Base-by-base conservation (phyloP, 2,329 filamentous ascomycete genomes). In the Metarhizium guizhouense region DNA sequence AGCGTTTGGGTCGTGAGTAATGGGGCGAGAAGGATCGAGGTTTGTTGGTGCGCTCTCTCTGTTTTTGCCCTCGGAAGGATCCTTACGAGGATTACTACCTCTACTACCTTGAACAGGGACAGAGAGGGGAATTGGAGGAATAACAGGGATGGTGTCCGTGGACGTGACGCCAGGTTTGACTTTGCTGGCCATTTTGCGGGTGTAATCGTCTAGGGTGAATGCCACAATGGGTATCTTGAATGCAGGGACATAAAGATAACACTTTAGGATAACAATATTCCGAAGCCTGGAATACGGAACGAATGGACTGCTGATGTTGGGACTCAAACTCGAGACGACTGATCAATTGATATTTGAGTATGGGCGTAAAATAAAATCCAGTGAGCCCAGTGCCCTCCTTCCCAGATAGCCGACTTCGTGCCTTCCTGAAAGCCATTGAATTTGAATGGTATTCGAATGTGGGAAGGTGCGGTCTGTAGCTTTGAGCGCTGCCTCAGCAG, bases 121-220 rank as follows among this genome's bases (percentile, higher is more conserved):
- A 8, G 25, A 49, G 6, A 55, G 32, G 10, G 55, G 53, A 7
- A 59, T 50, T 30, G 57, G 57, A n/a, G 60, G 56, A 16, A 59
- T 50, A 6, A 54, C 54, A 25, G 59, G 55, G 43, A 58, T 49
- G n/a, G 10, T 16, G 10, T 54, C 55, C 3, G n/a, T 36, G 38
- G 51, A n/a, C 49, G 25, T 14, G 6, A 16, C 20, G 25, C 45
- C 45, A 16, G 14, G 14, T 16, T 54, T 54, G 51, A 25, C 13
- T 30, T 45, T 48, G 20, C 57, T 55, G 16, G 60, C 54, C 58
- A 61, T 61, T 56, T 42, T 11, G 45, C 45, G 2, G 8, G 14
- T 14, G 30, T 20, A 11, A 13, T 40, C 11, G 14, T 40, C 11
- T 5, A 40, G 0, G 8, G 38, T 40, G 13, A 16, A 40, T 5